phyloP scores from a whole-genome alignment of 202 grass and related monocot genomes.

The Schoenoplectus triqueter region DNA sequence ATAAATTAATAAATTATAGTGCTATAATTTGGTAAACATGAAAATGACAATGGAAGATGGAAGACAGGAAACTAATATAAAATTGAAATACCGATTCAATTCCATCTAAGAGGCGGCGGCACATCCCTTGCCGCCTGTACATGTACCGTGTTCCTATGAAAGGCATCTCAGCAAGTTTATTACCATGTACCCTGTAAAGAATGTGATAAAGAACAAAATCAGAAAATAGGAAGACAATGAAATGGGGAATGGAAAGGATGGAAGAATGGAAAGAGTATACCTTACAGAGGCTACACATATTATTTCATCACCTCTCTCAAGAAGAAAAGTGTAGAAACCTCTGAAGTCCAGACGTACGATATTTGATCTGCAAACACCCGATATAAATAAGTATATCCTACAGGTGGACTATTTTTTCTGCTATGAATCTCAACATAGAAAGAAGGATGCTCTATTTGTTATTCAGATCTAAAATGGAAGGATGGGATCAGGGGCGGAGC shows the following conservation, averaged over 20 bases:
- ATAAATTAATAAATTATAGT: conserved; percentile 40
- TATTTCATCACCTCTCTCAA: conserved; percentile 89
- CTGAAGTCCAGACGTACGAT: conserved; percentile 71
- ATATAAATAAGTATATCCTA: conserved; percentile 45
- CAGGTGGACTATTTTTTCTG: not conserved
- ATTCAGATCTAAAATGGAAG: too few relatives aligned
- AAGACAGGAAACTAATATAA: conserved; percentile 28
- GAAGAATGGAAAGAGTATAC: conserved; percentile 45
- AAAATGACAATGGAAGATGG: conserved; percentile 2
- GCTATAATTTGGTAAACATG: conserved; percentile 22
- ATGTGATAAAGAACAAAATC: conserved; percentile 33
- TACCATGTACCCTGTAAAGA: conserved; percentile 88
- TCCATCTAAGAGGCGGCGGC: conserved; percentile 79
- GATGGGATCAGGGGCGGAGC: too few relatives aligned
- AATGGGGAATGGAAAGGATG: conserved; percentile 30
- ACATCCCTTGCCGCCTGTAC: conserved; percentile 97
- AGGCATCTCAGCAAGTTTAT: conserved; percentile 95
- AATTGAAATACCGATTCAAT: conserved; percentile 81
- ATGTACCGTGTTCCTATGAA: conserved; percentile 90
- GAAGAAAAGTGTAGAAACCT: conserved; percentile 79
- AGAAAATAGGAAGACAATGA: conserved; percentile 35
- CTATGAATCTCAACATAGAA: not conserved
- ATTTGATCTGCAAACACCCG: conserved; percentile 67
- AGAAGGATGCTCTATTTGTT: conserved; percentile 2
- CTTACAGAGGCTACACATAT: conserved; percentile 84